These are phyloP conservation scores for Amanita rubescens DNA, from an alignment of 768 basidiomycete genomes.

Conservation along the genomic window DNA sequence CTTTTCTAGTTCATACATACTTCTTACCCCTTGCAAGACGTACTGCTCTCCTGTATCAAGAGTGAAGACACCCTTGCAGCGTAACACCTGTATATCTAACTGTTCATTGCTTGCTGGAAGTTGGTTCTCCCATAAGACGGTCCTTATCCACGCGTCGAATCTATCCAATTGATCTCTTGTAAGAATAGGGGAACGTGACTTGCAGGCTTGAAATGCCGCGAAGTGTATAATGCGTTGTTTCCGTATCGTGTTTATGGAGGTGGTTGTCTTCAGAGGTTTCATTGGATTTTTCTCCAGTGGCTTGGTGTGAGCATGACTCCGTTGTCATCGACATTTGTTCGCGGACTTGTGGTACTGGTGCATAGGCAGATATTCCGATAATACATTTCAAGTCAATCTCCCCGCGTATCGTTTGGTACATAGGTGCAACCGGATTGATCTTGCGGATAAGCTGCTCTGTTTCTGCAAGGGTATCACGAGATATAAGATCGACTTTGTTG, in stretches of 20 bases:
- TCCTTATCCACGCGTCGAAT: constrained; percentile 77
- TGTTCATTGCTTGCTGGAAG: constrained; percentile 28
- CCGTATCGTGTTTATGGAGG: constrained; percentile 12
- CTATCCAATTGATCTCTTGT: constrained; percentile 34
- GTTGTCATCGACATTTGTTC: neutral
- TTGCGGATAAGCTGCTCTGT: constrained; percentile 58
- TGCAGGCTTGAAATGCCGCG: constrained; percentile 82
- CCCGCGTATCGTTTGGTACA: constrained; percentile 65
- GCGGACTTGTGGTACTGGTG: constrained; percentile 10
- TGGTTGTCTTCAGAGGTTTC: neutral
- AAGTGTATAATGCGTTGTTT: constrained; percentile 55
- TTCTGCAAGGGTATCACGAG: constrained; percentile 31
- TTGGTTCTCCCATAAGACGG: constrained; percentile 72
- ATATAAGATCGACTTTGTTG: constrained; percentile 83
- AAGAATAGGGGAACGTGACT: constrained; percentile 58
- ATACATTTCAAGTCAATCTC: constrained; percentile 69
- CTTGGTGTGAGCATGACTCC: constrained; percentile 5
- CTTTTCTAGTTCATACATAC: constrained; percentile 71
- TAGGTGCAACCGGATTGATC: constrained; percentile 74
- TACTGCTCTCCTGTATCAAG: constrained; percentile 47
- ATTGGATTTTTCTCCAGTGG: too few relatives aligned
- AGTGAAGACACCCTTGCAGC: constrained; percentile 82
- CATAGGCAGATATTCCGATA: constrained; percentile 77
- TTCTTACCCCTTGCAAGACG: constrained; percentile 88
- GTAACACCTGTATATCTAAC: constrained; percentile 53